Evolutionary conservation across 176 grass and related monocot species (phyloP), one percentile per base, ranked within the genome.

Genomic region (Bromus sterilis): DNA sequence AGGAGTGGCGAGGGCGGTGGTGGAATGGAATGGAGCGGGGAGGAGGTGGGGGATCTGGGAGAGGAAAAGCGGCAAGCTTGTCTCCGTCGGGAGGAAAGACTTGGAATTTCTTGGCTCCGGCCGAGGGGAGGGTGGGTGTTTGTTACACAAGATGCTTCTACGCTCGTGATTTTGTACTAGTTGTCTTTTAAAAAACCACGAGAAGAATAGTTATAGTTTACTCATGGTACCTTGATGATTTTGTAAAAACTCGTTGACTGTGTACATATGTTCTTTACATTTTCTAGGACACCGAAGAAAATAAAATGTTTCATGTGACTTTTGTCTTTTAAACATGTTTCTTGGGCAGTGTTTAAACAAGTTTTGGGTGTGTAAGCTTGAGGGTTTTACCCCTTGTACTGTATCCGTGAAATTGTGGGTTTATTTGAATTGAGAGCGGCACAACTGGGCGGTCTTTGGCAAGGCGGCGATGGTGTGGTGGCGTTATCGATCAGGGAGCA

Each of bases 121-220:
- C 20, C 15, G 21, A 20, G 23, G 31, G 23, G 21, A 65, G 80
- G 79, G 70, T 83, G 63, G 66, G 61, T 70, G 77, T 80, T 84
- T 9, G 69, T 74, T 48, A 29, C 2, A 25, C 51, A 80, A 80
- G 87, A 85, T 85, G 82, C 87, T 88, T 84, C 76, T 58, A 80
- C 24, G 49, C 76, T 85, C 76, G 70, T 59, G 85, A 48, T 48
- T 82, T 49, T 36, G 51, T 72, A 44, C 30, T 51, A 51, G 4
- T 23, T 64, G 39, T n/a, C 35, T 78, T 30, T 34, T 33, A 13
- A 14, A 23, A 44, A 13, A 42, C 3, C 16, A 62, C 18, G 25
- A 34, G 51, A 41, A 42, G 26, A 5, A 30, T 77, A 41, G 5
- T 78, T 42, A 62, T 26, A n/a, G 33, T 76, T 49, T 51, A 46